A percentile compares a stretch with the other conserved stretches of the same genome.
These are phyloP conservation scores for Mucor plumbeus DNA, from an alignment of 371 early-diverging fungal genomes.

Conservation along the genomic window DNA sequence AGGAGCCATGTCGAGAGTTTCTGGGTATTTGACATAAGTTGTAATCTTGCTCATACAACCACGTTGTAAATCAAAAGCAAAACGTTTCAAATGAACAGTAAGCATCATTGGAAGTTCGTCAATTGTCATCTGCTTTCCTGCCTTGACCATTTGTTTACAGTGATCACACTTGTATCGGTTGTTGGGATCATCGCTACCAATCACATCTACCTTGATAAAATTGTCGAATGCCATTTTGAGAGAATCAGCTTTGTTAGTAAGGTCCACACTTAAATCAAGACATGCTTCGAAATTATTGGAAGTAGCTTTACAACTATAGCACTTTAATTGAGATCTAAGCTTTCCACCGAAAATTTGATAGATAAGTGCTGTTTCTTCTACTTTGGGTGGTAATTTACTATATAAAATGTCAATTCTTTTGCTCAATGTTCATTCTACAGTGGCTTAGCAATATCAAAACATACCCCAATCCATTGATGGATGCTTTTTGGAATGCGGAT, in stretches of 20 bases:
- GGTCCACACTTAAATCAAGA: slow-evolving; percentile 82
- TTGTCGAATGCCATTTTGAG: slow-evolving; percentile 70
- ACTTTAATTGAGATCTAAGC: slow-evolving; percentile 78
- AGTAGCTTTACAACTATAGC: slow-evolving; percentile 72
- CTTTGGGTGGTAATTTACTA: slow-evolving; percentile 67
- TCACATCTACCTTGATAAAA: slow-evolving; percentile 61
- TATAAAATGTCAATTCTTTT: neutral
- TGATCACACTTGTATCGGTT: slow-evolving; percentile 45
- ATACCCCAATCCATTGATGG: slow-evolving; percentile 18
- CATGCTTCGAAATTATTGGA: slow-evolving; percentile 80
- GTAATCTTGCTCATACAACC: slow-evolving; percentile 67
- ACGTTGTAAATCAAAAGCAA: slow-evolving; percentile 57
- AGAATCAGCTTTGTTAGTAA: slow-evolving; percentile 62
- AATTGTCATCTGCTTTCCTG: slow-evolving; percentile 81
- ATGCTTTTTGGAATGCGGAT: slow-evolving; percentile 50
- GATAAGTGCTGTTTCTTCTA: slow-evolving; percentile 77
- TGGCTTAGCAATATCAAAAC: slow-evolving; percentile 4
- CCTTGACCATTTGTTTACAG: slow-evolving; percentile 73
- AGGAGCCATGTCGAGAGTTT: slow-evolving; percentile 57
- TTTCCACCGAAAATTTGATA: slow-evolving; percentile 87
- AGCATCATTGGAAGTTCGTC: slow-evolving; percentile 61
- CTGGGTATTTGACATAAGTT: slow-evolving; percentile 53
- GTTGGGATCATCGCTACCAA: slow-evolving; percentile 36
- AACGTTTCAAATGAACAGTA: slow-evolving; percentile 65
- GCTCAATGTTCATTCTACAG: neutral